phyloP scores from a whole-genome alignment of 148 eudicot species.

The Nyssa sinensis region DNA sequence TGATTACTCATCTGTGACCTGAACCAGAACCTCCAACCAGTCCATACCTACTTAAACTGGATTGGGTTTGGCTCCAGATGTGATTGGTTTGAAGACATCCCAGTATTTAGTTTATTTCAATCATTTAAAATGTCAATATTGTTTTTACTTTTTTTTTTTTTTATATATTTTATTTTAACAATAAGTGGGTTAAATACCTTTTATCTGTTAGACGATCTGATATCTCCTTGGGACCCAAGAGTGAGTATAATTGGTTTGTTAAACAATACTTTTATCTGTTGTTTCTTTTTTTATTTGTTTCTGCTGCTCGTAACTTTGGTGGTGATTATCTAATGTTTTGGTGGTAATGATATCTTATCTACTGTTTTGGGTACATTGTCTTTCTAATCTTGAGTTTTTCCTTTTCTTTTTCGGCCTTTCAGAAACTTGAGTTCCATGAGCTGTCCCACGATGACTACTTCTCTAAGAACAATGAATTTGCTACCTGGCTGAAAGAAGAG shows the following conservation, averaged over 20 bases:
- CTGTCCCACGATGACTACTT: slow-evolving; percentile 76
- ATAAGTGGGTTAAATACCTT: too few relatives aligned
- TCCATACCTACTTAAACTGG: too few relatives aligned
- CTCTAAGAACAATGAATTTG: slow-evolving; percentile 90
- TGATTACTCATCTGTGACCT: too few relatives aligned
- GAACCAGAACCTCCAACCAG: too few relatives aligned
- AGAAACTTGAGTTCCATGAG: slow-evolving; percentile 48
- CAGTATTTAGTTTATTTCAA: too few relatives aligned
- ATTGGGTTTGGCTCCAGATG: too few relatives aligned
- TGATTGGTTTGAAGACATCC: too few relatives aligned
- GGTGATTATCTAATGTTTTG: not conserved
- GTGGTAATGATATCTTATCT: not conserved
- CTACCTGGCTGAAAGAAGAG: slow-evolving; percentile 90
- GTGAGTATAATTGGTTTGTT: not conserved
- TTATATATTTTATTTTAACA: too few relatives aligned
- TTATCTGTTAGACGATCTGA: too few relatives aligned
- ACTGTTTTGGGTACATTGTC: not conserved
- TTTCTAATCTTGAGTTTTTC: not conserved
- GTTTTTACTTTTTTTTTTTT: too few relatives aligned
- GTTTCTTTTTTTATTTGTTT: slow-evolving; percentile 2
- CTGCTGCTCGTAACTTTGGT: not conserved
- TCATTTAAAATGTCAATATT: too few relatives aligned
- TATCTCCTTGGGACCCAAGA: too few relatives aligned
- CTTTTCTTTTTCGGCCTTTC: slow-evolving; percentile 10
- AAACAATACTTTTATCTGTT: not conserved